Evolutionary conservation across 202 grass and related monocot genomes (phyloP), one percentile per base, ranked within the genome.

Genomic region (Schoenoplectus triqueter): DNA sequence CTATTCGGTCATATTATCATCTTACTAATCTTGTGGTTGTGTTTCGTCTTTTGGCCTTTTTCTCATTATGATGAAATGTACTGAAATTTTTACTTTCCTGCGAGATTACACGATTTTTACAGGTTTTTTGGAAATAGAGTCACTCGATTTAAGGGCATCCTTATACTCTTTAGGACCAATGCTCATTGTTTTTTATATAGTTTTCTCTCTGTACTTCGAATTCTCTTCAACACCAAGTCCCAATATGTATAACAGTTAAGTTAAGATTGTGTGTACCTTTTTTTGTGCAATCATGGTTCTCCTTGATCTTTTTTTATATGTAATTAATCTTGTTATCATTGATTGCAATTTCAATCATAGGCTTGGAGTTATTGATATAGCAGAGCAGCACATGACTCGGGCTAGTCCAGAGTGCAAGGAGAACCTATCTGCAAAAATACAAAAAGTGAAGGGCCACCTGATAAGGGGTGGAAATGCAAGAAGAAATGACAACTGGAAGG

Each of bases 391-490:
- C 54, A 73, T 92, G 39, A 19, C 60, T 57, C 39, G 63, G 72
- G 64, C 78, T 41, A 57, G 47, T 48, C 71, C 66, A 55, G 82
- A 88, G 48, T 67, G 54, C 1, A 82, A 89, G 21, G 54, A 52
- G 1, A 80, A 89, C 44, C 17, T 77, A 20, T 44, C 39, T 19
- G 87, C 80, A 67, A 92, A 86, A 67, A 62, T 92, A 80, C 56
- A 88, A 61, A 65, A 81, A 66, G 72, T 90, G 51, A 88, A 88
- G 75, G 86, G 45, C 19, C 84, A 92, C 69, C 47, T 92, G 54
- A 50, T 64, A 49, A 78, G 47, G 73, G 78, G 80, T 45, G 11
- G 18, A 13, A 80, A 88, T 56, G 88, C 91, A 21, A 72, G 91
- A 66, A 88, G 67, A 57, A 17, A 47, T 61, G 80, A 40, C 14